A percentile compares a stretch with the other conserved stretches of the same genome.
Evolutionary conservation across 257 asterid species (phyloP).

Genomic region (Solanum ahanhuiri): DNA sequence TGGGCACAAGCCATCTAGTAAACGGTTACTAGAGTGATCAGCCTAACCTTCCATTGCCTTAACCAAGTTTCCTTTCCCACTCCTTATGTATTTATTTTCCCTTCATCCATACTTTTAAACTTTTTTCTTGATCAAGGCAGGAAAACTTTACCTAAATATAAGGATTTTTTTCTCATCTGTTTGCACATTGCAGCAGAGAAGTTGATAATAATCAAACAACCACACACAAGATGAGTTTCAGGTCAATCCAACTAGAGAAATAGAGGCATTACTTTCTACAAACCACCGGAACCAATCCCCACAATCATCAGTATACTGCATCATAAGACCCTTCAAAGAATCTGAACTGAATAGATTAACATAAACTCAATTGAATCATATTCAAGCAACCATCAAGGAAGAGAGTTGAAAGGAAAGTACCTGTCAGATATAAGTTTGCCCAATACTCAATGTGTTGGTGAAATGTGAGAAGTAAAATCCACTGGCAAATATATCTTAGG

Average conservation of each 20-base stretch:
- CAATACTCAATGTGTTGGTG: slow-evolving; percentile 19
- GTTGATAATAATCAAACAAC: neutral
- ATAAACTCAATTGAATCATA: neutral
- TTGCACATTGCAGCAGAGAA: neutral
- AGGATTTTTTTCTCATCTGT: neutral
- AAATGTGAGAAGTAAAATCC: slow-evolving; percentile 29
- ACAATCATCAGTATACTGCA: neutral
- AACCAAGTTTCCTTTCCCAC: neutral
- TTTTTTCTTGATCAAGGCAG: neutral
- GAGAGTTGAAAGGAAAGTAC: neutral
- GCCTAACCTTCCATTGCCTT: neutral
- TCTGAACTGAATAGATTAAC: neutral
- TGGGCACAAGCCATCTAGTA: neutral
- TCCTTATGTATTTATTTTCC: neutral
- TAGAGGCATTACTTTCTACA: neutral
- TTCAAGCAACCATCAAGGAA: neutral
- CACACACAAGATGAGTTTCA: neutral
- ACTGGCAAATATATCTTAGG: slow-evolving; percentile 33
- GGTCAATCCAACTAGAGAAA: neutral
- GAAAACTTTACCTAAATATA: neutral
- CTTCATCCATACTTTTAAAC: neutral
- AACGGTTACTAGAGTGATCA: neutral
- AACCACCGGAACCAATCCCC: neutral
- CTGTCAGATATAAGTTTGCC: neutral
- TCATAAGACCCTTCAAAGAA: neutral